Evolutionary conservation across 139 green algal genomes (phyloP).

Genomic region (Chlamydomonas eustigma): DNA sequence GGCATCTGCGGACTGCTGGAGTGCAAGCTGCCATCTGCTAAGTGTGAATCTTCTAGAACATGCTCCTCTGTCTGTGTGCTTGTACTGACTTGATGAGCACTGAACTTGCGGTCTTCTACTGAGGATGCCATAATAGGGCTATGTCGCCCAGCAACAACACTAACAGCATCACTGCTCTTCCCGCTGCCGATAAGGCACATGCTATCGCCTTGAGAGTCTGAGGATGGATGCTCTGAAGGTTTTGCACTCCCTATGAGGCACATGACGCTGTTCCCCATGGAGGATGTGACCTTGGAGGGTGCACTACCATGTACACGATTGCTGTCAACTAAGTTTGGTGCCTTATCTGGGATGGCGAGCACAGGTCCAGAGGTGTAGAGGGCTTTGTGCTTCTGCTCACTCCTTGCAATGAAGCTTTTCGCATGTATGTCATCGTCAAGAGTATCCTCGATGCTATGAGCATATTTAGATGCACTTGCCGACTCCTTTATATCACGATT

Average conservation of each 20-base stretch:
- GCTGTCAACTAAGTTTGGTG: background rate
- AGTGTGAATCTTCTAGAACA: background rate
- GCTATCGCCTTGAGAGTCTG: background rate
- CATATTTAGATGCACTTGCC: no score
- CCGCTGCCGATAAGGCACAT: background rate
- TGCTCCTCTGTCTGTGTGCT: background rate
- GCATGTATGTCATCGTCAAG: background rate
- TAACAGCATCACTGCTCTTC: background rate
- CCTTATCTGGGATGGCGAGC: background rate
- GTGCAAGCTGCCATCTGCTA: background rate
- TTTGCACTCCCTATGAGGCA: no score
- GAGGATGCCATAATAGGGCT: no score
- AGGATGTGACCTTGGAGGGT: background rate
- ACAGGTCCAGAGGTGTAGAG: background rate
- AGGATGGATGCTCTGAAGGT: no score
- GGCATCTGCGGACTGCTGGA: conserved; percentile 21
- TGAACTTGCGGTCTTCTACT: background rate
- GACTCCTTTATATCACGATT: no score
- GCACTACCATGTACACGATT: background rate
- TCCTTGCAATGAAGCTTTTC: background rate
- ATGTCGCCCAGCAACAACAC: background rate
- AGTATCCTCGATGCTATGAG: no score
- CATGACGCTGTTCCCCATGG: background rate
- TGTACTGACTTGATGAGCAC: background rate
- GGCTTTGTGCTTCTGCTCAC: background rate